phyloP scores from a whole-genome alignment of 148 eudicot genomes.

The Linanthus parryae region DNA sequence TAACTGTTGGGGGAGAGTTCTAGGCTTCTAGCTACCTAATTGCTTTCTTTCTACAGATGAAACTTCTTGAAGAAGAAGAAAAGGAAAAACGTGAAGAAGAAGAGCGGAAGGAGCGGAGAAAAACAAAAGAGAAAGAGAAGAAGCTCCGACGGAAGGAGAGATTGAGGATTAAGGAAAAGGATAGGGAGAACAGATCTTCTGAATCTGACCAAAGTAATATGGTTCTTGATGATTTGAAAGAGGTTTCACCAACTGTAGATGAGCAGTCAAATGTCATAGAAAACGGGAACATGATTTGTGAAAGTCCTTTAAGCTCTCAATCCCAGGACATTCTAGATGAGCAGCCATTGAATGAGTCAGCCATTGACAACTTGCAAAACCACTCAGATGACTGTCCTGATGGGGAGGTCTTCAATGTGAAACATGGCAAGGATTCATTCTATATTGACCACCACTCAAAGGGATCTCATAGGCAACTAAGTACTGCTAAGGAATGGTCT shows the following conservation, averaged over 20 bases:
- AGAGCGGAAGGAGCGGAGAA: slow-evolving; percentile 87
- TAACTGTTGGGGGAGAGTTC: slow-evolving; percentile 7
- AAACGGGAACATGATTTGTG: slow-evolving; percentile 28
- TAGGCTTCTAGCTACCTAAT: slow-evolving; percentile 9
- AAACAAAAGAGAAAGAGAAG: slow-evolving; percentile 88
- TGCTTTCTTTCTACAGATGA: slow-evolving; percentile 39
- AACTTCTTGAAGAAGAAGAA: slow-evolving; percentile 99
- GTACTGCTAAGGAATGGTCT: slow-evolving; percentile 50
- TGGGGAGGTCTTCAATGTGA: slow-evolving; percentile 26
- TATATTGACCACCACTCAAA: slow-evolving; percentile 35
- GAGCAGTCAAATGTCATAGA: slow-evolving; percentile 32
- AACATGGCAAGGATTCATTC: slow-evolving; percentile 34
- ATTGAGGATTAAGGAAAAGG: slow-evolving; percentile 75
- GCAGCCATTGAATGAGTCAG: slow-evolving; percentile 28
- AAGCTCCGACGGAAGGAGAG: slow-evolving; percentile 95
- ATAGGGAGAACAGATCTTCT: slow-evolving; percentile 43
- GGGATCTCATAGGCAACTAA: slow-evolving; percentile 37
- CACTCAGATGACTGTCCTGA: slow-evolving; percentile 32
- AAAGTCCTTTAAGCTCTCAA: slow-evolving; percentile 30
- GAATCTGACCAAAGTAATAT: slow-evolving; percentile 31
- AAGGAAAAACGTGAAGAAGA: slow-evolving; percentile 96
- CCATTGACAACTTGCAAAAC: slow-evolving; percentile 23
- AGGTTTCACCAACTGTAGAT: slow-evolving; percentile 23
- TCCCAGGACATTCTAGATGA: slow-evolving; percentile 47
- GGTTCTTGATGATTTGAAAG: slow-evolving; percentile 27